Conservation (phyloP, 225 moss, liverwort and hornwort species). For the Polytrichum commune region DNA sequence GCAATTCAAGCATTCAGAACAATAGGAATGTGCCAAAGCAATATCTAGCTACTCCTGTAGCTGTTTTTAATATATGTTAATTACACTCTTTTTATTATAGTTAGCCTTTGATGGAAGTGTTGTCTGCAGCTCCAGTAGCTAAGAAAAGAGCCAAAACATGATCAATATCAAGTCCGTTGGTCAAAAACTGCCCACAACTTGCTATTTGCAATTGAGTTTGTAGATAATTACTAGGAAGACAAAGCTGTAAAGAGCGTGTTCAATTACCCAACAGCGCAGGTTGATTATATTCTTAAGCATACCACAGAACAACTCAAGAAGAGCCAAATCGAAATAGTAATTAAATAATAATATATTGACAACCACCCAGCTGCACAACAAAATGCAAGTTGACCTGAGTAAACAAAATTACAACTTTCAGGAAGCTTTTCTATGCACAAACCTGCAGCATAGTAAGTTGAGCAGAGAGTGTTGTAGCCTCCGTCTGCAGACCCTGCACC, state of each 20-base stretch:
- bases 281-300: neutral
- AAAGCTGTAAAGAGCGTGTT: neutral
- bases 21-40: neutral
- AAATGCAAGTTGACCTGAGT: no score
- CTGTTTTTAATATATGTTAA: no score
- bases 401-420: neutral
- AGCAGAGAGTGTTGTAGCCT: conserved; percentile 76
- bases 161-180: neutral
- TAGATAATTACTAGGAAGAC: no score
- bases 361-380: no score
- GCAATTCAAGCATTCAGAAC: neutral
- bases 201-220: no score
- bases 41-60: no score
- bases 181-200: no score
- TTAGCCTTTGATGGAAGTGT: neutral
- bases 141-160: neutral
- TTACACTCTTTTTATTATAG: neutral
- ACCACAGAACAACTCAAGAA: neutral
- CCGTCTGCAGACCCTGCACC: conserved; percentile 78
- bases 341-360: no score
- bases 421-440: conserved; percentile 3
- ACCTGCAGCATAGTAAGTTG: conserved; percentile 82
- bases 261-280: neutral
- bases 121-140: neutral
- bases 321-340: neutral